Conservation (phyloP, 2,329 filamentous ascomycete genomes). For the Fusarium azukiicola region DNA sequence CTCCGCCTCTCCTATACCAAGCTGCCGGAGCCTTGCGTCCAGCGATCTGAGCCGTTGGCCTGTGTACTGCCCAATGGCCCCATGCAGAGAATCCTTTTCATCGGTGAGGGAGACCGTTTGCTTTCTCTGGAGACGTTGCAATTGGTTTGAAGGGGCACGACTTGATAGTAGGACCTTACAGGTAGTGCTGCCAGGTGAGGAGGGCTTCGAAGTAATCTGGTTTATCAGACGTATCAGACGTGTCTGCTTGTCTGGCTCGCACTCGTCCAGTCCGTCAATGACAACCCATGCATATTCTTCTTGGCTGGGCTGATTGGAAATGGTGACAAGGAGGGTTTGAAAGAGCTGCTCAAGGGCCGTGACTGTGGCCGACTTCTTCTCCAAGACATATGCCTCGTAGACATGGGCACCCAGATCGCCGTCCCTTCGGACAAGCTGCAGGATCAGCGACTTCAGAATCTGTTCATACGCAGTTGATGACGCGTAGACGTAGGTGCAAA, state of each 20-base stretch:
- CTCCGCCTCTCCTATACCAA: neutral
- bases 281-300: conserved; percentile 30
- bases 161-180: conserved; percentile 42
- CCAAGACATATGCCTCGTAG: conserved; percentile 31
- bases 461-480: conserved; percentile 35
- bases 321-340: conserved; percentile 15
- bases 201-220: conserved; percentile 10
- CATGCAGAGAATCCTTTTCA: conserved; percentile 21
- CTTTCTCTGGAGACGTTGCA: conserved; percentile 12
- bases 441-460: conserved; percentile 24
- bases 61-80: conserved; percentile 28
- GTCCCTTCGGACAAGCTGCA: conserved; percentile 32
- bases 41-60: conserved; percentile 23
- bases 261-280: conserved; percentile 43
- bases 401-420: conserved; percentile 34
- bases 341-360: conserved; percentile 23
- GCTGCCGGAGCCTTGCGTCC: conserved; percentile 1
- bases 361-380: conserved; percentile 26
- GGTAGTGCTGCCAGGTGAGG: neutral
- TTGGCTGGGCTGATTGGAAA: conserved; percentile 7
- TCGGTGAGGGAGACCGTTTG: conserved; percentile 27
- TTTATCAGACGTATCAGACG: conserved; percentile 31
- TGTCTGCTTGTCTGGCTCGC: conserved; percentile 23
- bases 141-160: neutral
- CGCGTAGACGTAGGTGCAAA: conserved; percentile 30